Evolutionary conservation across 2,329 filamentous ascomycete species (phyloP), one percentile per base, ranked within the genome.

Genomic region (Mycogone perniciosa): DNA sequence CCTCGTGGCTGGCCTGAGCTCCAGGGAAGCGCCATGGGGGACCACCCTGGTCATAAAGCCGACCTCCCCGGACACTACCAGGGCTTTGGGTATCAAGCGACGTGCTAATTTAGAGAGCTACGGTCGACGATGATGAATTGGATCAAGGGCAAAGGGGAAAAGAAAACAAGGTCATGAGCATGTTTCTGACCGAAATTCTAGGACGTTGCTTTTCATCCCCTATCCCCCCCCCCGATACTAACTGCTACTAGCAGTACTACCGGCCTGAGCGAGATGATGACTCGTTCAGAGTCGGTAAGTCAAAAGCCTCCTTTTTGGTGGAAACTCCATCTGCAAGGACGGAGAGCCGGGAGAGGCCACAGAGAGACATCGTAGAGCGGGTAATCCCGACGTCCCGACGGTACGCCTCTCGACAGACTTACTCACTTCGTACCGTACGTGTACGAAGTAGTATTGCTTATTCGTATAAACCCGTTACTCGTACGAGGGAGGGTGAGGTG

Each of bases 251-350:
- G 20, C 20, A 20, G 20, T 20, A 20, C 35, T 26, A 31, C 13
- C 27, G 30, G 37, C 35, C 26, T 26, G 43, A 35, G 7, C 31
- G 38, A 42, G n/a, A 46, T 37, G 48, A 31, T 43, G 44, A 42
- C 37, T 51, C 35, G 39, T 37, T 30, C 11, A 51, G 20, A 45
- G 43, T 51, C 48, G 43, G 43, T 46, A 51, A 51, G 38, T 35
- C 43, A 37, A 35, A 11, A 41, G 34, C 44, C 48, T 51, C 48
- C 48, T 46, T 46, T 50, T 50, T 51, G 33, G 48, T 51, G 48
- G 48, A 46, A 50, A 51, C 48, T 4, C 26, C 10, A 26, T 7
- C 9, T 20, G 39, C 7, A 34, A 35, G 40, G 31, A 50, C 42
- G 20, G 34, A 11, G 38, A 49, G 41, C 34, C 26, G 34, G 10